Evolutionary conservation across 495 filamentous ascomycete species (phyloP), one percentile per base, ranked within the genome.

Genomic region (Penicillium desertorum): DNA sequence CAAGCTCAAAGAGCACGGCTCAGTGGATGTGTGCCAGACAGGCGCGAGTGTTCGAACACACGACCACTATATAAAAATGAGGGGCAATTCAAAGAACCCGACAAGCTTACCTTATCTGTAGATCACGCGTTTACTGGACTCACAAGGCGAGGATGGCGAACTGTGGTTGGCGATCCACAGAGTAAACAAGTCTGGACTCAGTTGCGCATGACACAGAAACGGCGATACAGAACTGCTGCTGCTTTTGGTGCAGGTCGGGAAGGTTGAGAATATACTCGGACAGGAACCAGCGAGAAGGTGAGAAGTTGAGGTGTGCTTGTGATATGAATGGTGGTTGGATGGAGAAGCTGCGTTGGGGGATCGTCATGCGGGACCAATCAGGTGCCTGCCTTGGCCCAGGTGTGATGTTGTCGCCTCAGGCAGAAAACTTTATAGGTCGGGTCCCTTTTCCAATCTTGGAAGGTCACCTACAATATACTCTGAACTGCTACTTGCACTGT

Each of bases 151-250:
- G 10, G 45, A 34, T 27, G n/a, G 30, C 6, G 32, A 30, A 23
- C 37, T 53, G 55, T 62, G 59, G 59, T 62, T 58, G 54, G 55
- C 36, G 55, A 62, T 50, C 54, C 59, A 58, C 47, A 54, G 32
- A 45, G 45, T 48, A 54, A 51, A 48, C 57, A 57, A 30, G 12
- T 17, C 20, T 12, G 5, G 22, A 25, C 19, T 43, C 23, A 45
- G 25, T 45, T 30, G 17, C 39, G 39, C 51, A 43, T 53, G 50
- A 41, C 62, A 60, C 39, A 44, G 45, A 50, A 52, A 56, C 41
- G 58, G 51, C 46, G 23, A 59, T 37, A 30, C 17, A 46, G 20
- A 17, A n/a, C 42, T 42, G 11, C 30, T 23, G 23, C 34, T 47
- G 58, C 16, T 53, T 32, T 22, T 12, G 22, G 5, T 17, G 5